Base-by-base conservation (phyloP, 2,329 filamentous ascomycete species). In the Cladosporium sp. region DNA sequence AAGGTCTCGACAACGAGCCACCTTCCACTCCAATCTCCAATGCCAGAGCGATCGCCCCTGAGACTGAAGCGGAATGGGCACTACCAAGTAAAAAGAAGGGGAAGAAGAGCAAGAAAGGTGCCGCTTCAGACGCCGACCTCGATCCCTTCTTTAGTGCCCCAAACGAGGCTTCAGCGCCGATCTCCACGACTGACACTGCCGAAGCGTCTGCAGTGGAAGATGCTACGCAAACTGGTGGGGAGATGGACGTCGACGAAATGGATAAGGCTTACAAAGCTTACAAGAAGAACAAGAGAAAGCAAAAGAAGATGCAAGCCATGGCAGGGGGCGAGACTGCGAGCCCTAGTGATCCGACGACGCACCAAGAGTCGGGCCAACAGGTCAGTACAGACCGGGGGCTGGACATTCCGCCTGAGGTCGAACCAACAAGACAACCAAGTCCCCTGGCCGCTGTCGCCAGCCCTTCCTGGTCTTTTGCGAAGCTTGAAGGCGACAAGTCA, bases 41-140 rank as follows among this genome's bases (percentile, higher is more conserved):
- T 7, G 12, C 32, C 15, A 15, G 3, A 17, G 32, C 8, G 15
- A 17, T 7, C 32, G 15, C 13, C 15, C 32, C n/a, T n/a, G n/a
- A 29, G 2, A 29, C 24, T 9, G 54, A 40, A 30, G 55, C 53
- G 19, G 47, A 50, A 5, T 50, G 47, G 47, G 47, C 27, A 13
- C n/a, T 40, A 22, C 19, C 42, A 27, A 47, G 15, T 42, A 50
- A 50, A 20, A 43, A 43, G 30, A 40, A 32, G 1, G 43, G 43
- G 29, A 72, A 70, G 55, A 73, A 70, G 57, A 60, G 58, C 22
- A 74, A 70, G 61, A 72, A 71, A 55, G 58, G 61, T 6, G 75
- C 73, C 61, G 71, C 74, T 60, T 64, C 61, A 48, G 50, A 17
- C 11, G 9, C 40, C 29, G 43, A 51, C 29, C 37, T 47, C 18